These are phyloP conservation scores for Vigna reflexopilosa DNA, from an alignment of 306 rosid species.

Conservation along the genomic window DNA sequence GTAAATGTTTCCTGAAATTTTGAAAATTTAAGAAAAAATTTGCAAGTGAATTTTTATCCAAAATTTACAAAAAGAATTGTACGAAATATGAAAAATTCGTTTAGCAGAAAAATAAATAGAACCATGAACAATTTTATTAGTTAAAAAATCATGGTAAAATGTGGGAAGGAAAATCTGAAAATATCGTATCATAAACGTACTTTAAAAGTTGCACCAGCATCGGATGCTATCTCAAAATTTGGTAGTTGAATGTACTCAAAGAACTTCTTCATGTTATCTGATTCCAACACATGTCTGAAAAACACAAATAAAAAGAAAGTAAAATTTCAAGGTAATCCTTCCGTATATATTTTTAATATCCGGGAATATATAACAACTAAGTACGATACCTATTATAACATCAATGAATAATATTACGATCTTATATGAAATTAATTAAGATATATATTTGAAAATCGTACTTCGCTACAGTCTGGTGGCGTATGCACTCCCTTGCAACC, in stretches of 20 bases:
- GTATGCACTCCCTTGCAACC: conserved; percentile 85
- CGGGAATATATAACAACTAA: neutral
- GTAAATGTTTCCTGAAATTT: too few species aligned
- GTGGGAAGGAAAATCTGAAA: neutral
- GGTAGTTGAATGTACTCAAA: conserved; percentile 76
- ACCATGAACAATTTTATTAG: too few species aligned
- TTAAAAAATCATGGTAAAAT: too few species aligned
- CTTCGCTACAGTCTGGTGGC: conserved; percentile 90
- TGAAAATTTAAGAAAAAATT: too few species aligned
- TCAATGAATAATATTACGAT: neutral
- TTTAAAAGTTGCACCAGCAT: conserved; percentile 87
- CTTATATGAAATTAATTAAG: neutral
- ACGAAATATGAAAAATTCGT: too few species aligned
- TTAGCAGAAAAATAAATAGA: too few species aligned
- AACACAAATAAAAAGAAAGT: neutral
- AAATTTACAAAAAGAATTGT: too few species aligned
- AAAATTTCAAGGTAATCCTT: neutral
- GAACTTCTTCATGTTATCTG: conserved; percentile 73
- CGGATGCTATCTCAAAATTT: conserved; percentile 87
- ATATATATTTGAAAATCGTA: conserved; percentile 19
- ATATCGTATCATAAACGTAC: conserved; percentile 37
- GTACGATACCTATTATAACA: too few species aligned
- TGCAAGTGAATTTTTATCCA: too few species aligned
- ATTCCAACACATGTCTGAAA: conserved; percentile 81
- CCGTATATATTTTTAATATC: neutral